Evolutionary conservation across 2,329 filamentous ascomycete species (phyloP), one percentile per base, ranked within the genome.

Genomic region (Penicillium freii): DNA sequence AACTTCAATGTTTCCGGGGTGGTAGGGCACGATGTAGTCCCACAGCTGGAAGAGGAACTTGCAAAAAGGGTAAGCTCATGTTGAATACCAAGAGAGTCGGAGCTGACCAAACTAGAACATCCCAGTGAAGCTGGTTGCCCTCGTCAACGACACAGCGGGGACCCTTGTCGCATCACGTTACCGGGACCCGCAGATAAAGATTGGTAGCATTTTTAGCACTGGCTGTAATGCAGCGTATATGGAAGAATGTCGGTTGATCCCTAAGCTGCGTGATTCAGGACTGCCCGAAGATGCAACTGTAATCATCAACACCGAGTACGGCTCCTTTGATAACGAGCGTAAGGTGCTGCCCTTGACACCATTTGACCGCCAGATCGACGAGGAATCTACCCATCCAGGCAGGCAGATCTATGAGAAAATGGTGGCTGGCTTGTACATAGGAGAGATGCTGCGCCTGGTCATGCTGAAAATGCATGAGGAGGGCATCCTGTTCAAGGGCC

Each of bases 381-480:
- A 88, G 65, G 86, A 91, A 64, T 96, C 92, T 25, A 90, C 91
- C 29, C 88, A 91, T n/a, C 92, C 92, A 1, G 92, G 91, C 36
- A 91, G 96, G 75, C 92, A 97, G 78, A 86, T 90, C 0, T 97
- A 96, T 65, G 92, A 97, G 78, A 97, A 97, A 80, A 96, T 96
- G 90, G 91, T 96, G 71, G 91, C 92, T 1, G 92, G 92, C 51
- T 81, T 96, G 46, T 97, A 97, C 73, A 84, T 97, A 1, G 93
- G 92, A 61, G 92, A 97, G 75, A 87, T 97, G 68, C 91, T 96
- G 81, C 89, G 93, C 51, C 82, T 96, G 44, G 85, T 94, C 53
- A 78, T 97, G 55, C 81, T 95, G 17, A 91, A 94, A 66, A 80
- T 97, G 51, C 87, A 96, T 74, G 88, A 94, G 67, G 88, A 86